A percentile compares a stretch with the other conserved stretches of the same genome.
Conservation (phyloP, 1,284 basidiomycete species). For the Tetrapyrgos nigripes region DNA sequence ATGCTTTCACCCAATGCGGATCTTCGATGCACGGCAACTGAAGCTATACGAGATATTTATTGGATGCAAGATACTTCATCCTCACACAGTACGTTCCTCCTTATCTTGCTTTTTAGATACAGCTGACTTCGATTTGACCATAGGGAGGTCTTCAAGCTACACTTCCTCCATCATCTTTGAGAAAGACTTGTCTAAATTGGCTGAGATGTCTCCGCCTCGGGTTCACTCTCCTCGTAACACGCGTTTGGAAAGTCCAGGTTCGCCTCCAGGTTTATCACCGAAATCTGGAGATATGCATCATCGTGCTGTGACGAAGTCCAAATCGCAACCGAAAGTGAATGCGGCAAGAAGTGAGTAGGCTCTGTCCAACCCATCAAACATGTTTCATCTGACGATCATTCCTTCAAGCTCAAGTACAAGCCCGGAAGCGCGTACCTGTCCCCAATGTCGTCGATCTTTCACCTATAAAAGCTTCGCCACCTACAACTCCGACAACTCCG, state of each 20-base stretch:
- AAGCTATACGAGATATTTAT: conserved; percentile 71
- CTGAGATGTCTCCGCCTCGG: conserved; percentile 19
- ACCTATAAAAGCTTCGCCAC: conserved; percentile 54
- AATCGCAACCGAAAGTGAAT: conserved; percentile 49
- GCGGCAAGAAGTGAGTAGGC: conserved; percentile 1
- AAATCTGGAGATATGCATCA: conserved; percentile 11
- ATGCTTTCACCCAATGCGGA: conserved; percentile 84
- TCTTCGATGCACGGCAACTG: conserved; percentile 67
- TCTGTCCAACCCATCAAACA: neutral
- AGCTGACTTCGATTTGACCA: neutral
- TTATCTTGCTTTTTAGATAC: conserved; percentile 11
- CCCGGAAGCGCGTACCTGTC: conserved; percentile 43
- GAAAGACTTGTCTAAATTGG: conserved; percentile 51
- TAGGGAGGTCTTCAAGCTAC: conserved; percentile 59
- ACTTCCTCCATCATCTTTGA: conserved; percentile 57
- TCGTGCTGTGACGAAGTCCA: conserved; percentile 40
- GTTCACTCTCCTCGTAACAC: conserved; percentile 1
- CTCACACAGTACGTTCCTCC: conserved; percentile 40
- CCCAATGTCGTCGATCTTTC: conserved; percentile 46
- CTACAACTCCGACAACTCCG: no score
- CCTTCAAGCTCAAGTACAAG: conserved; percentile 25
- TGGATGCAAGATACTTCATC: conserved; percentile 52
- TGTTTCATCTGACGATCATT: neutral
- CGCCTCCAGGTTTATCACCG: conserved; percentile 36
- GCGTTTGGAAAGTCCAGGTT: conserved; percentile 28